Evolutionary conservation across 1,284 basidiomycete genomes (phyloP).

Genomic region (Cystobasidiaceae sp.): DNA sequence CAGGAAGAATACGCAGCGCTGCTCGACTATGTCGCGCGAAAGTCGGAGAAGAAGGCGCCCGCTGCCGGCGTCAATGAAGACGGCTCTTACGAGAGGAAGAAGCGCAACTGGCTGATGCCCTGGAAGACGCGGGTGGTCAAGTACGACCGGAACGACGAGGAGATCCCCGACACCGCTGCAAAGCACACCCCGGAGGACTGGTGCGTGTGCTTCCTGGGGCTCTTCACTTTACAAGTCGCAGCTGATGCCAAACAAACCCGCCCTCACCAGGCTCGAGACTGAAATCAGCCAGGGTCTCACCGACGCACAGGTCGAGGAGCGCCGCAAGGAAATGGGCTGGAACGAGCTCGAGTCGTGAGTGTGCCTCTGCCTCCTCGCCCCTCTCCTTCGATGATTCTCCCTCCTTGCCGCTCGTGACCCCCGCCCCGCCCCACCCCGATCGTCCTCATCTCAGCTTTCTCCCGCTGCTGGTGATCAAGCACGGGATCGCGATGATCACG

Average conservation of each 20-base stretch:
- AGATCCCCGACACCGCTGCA: constrained; percentile 31
- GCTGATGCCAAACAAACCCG: too few species aligned
- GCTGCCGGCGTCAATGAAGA: constrained; percentile 42
- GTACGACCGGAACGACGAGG: constrained; percentile 42
- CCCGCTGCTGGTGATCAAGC: too few species aligned
- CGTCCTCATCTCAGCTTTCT: too few species aligned
- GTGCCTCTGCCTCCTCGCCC: not conserved
- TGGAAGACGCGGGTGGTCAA: constrained; percentile 49
- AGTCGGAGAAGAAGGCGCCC: constrained; percentile 40
- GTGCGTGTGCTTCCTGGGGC: constrained; percentile 7
- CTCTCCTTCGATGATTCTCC: not conserved
- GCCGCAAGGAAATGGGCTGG: constrained; percentile 46
- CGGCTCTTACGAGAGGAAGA: constrained; percentile 42
- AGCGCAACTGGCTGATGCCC: constrained; percentile 47
- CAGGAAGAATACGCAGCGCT: constrained; percentile 47
- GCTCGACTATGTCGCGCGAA: constrained; percentile 44
- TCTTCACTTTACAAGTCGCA: not conserved
- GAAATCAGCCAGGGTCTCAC: constrained; percentile 51
- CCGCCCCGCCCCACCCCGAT: too few species aligned
- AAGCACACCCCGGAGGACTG: constrained; percentile 27
- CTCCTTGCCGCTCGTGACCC: too few species aligned
- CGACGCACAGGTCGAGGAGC: constrained; percentile 48
- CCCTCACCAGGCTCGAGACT: constrained; percentile 53
- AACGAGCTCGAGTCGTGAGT: constrained; percentile 47
- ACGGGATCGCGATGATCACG: too few species aligned